Evolutionary conservation across 805 yeast genomes (phyloP), one percentile per base, ranked within the genome.

Genomic region (Candida piceae): DNA sequence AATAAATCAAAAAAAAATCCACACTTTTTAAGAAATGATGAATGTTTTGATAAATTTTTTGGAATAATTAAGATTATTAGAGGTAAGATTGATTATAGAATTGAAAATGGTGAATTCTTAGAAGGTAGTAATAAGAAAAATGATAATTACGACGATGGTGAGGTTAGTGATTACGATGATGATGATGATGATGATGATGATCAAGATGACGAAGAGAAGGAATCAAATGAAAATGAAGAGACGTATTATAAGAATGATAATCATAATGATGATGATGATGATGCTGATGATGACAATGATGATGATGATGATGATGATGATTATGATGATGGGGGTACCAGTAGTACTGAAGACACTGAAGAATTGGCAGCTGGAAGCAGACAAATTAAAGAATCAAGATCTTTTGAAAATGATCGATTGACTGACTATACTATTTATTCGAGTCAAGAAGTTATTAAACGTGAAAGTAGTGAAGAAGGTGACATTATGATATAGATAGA

Each of bases 1-100:
- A 50, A 50, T 29, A 50, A 46, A 39, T 48, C 52, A 3, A 50
- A 50, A 34, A 42, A 42, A 20, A 50, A 48, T 17, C 49, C 49
- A 4, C 42, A 45, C 26, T 43, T 45, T 15, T 39, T 50, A 10
- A 42, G 50, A 29, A 48, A 46, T 26, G 55, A 50, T 27, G 55
- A 50, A 37, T 48, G 46, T 32, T 50, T 44, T 35, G 52, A 50
- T 32, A 49, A 45, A 15, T 25, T 41, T 6, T 50, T 46, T 36
- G 55, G 55, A 8, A 48, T 50, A n/a, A 48, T 50, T 16, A 50
- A 50, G 20, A 44, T 50, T 20, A 38, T 50, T 15, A 36, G 55
- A 32, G 55, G 55, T 23, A 50, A 48, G 28, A 45, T 50, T 29
- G 55, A 50, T 35, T 46, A 50, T 42, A 48, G 45, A 31, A 39